Evolutionary conservation across 2,329 filamentous ascomycete genomes (phyloP), one percentile per base, ranked within the genome.

Genomic region (Aureobasidium sp.): DNA sequence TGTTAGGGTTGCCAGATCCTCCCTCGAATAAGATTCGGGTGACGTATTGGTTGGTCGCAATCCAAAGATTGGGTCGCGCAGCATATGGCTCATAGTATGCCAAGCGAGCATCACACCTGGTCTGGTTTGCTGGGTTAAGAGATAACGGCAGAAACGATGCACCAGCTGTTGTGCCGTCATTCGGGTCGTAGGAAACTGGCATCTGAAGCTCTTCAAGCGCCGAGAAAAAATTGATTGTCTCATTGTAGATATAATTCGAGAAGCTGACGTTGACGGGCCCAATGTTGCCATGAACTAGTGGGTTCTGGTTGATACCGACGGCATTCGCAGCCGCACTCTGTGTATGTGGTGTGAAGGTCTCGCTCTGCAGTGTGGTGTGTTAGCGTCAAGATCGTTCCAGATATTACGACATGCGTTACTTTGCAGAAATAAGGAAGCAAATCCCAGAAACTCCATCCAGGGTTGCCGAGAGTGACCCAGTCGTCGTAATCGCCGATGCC

Each of bases 381-480:
- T n/a, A 55, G 52, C 43, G 6, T n/a, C 34, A 12, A 10, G 13
- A n/a, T 10, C 2, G 32, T 1, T 8, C n/a, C 1, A 17, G 3
- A 9, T 7, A n/a, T 10, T 9, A 6, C 17, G 37, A 44, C 7
- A 26, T 12, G 13, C 67, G 68, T 68, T 70, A 76, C 66, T 52
- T 70, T 73, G 64, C 67, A 69, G 65, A 76, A 75, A 65, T 74
- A 75, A 10, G 69, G 71, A 17, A 72, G 66, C 26, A 82, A 64
- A 7, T 75, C 75, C 44, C 81, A 72, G 81, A 82, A 87, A 0
- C 77, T 75, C 84, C 84, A 87, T 1, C 82, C 84, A 1, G 66
- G 62, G 66, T 86, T 87, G 0, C 84, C 84, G 10, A 87, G 71
- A 34, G 75, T 71, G 51, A 78, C 79, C 84, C 84, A 87, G 0